Evolutionary conservation across 2,329 filamentous ascomycete species (phyloP), one percentile per base, ranked within the genome.

Genomic region (Exophiala xenobiotica): DNA sequence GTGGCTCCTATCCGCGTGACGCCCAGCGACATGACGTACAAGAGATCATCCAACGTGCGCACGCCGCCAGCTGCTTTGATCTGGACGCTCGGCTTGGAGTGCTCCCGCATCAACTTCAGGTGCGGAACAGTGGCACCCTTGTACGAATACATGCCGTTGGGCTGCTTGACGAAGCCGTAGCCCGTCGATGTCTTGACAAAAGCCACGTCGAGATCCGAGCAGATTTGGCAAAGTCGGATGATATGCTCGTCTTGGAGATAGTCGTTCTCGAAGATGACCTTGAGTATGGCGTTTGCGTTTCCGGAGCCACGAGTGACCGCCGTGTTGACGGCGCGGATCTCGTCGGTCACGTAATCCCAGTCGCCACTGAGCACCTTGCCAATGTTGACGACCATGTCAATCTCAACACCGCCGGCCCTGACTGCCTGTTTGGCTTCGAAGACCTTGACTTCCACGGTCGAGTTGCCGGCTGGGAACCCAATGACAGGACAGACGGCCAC

Each of bases 201-300:
- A 0, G 74, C 79, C 0, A 83, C 80, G 0, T 65, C 66, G 0
- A 79, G 27, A 0, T 69, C 62, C 0, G 74, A 74, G 61, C 81
- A 83, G 23, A 83, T 80, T 62, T 74, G 60, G 60, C 80, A 83
- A 0, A 84, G 68, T 4, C 65, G 68, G 6, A 72, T 58, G 44
- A 83, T 80, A 29, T 82, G 73, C 8, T 73, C 61, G 0, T 78
- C 67, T 1, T 68, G 22, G 0, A 83, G 71, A 54, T 76, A 83
- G 60, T 82, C 79, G 57, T 81, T 83, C 59, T 84, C 80, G 49
- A 84, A 83, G 42, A 83, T 84, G 44, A 83, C 79, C 61, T 84
- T 84, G 5, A 83, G 68, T 0, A 73, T 68, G 0, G 56, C 53
- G n/a, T n/a, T n/a, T n/a, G 0, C 73, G 74, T 5, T 67, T 50